Evolutionary conservation across 805 yeast species (phyloP), one percentile per base, ranked within the genome.

Genomic region (Candida fluviatilis): DNA sequence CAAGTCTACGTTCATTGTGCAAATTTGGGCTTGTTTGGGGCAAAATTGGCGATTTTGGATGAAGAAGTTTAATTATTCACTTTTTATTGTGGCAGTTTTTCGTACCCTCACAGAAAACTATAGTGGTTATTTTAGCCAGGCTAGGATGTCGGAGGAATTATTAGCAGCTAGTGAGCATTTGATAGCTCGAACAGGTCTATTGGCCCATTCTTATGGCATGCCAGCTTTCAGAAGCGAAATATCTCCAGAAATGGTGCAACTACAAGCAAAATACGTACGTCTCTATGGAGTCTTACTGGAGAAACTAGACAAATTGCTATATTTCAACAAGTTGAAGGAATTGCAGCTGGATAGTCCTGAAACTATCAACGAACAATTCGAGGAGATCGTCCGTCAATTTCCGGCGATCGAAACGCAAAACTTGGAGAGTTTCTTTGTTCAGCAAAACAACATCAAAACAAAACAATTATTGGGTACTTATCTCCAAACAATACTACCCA

Each of bases 191-290:
- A 21, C 35, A 15, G 28, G 35, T 23, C n/a, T 33, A 14, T 23
- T 33, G 27, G 37, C 50, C 5, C 71, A 62, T 39, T 53, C 54
- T 28, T 63, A 55, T 41, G 71, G 71, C 3, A 44, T 64, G 8
- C 69, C 65, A 3, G 38, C n/a, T 13, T 33, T 52, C 4, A 35
- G 27, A 7, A 37, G 16, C 24, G 16, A 33, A 14, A 16, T 33
- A 19, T 10, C 29, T 5, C 13, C 14, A 24, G 40, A 43, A 25
- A 36, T 41, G 16, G 35, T 36, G 10, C 41, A 33, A 16, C 49
- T 58, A 14, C 70, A 65, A 39, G 27, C 31, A 5, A 49, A 52
- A 35, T 66, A 67, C 44, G 46, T 45, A 31, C 38, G 43, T 5
- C 33, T 54, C 13, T 57, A 64, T 42, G 36, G 41, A 4, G 45